Percentiles rank a stretch among this genome's conserved stretches.
Evolutionary conservation across 2,329 filamentous ascomycete genomes (phyloP).

Genomic region (Cercospora brassicicola): DNA sequence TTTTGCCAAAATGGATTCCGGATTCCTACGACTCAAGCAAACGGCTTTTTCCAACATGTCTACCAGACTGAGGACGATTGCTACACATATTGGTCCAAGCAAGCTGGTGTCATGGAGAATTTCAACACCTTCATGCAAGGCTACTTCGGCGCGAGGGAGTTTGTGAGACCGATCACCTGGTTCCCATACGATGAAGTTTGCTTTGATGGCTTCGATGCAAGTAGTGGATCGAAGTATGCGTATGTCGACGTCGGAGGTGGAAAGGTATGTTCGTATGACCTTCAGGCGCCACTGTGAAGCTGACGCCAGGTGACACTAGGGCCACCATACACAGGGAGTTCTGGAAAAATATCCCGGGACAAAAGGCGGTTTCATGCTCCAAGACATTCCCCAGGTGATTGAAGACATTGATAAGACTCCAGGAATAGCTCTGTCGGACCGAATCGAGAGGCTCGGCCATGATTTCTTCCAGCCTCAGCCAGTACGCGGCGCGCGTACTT

Average conservation of each 20-base stretch:
- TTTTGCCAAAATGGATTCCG: conserved; percentile 18
- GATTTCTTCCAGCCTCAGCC: no score
- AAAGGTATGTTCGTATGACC: neutral
- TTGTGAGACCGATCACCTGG: conserved; percentile 14
- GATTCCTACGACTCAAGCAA: conserved; percentile 9
- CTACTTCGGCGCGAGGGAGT: conserved; percentile 14
- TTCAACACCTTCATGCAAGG: conserved; percentile 27
- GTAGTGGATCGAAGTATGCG: no score
- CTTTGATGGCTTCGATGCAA: neutral
- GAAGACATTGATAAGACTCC: no score
- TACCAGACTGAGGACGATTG: conserved; percentile 18
- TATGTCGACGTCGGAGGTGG: no score
- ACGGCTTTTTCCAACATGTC: conserved; percentile 22
- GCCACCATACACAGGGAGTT: conserved; percentile 17
- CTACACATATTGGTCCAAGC: conserved; percentile 22
- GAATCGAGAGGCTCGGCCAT: no score
- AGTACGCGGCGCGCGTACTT: no score
- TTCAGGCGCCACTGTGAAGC: neutral
- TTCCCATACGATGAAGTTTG: conserved; percentile 22
- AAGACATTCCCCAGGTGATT: no score
- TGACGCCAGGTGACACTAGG: neutral
- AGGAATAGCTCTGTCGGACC: no score
- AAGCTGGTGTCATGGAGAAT: conserved; percentile 24
- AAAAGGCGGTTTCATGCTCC: no score
- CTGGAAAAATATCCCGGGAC: conserved; percentile 10